phyloP scores from a whole-genome alignment of 108 stramenopile genomes.

The Asterionellopsis glacialis region DNA sequence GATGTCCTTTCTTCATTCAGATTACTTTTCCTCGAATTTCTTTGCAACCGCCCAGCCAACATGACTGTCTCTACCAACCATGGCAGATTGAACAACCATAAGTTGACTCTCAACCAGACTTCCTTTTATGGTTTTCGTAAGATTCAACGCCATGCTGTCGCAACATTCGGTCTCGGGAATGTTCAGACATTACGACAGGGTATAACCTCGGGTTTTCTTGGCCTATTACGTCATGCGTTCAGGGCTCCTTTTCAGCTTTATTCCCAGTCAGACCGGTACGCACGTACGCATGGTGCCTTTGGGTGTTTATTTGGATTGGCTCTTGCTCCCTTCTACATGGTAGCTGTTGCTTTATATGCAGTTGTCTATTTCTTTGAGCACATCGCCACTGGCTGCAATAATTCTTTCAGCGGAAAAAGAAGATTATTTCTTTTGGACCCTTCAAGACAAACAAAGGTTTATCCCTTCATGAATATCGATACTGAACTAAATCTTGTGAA shows the following conservation, averaged over 20 bases:
- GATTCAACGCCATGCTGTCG: conserved; percentile 9
- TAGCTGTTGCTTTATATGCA: conserved; percentile 14
- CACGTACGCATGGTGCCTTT: conserved; percentile 34
- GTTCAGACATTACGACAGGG: conserved; percentile 11
- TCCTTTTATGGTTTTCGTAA: too few relatives aligned
- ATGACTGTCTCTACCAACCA: too few relatives aligned
- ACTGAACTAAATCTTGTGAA: conserved; percentile 9
- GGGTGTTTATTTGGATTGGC: conserved; percentile 52
- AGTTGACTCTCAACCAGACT: too few relatives aligned
- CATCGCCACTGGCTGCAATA: conserved; percentile 24
- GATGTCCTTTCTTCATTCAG: too few relatives aligned
- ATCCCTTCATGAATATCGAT: conserved; percentile 19
- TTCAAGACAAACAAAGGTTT: conserved; percentile 16
- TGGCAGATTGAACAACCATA: too few relatives aligned
- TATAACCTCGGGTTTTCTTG: conserved; percentile 8
- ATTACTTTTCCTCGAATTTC: too few relatives aligned
- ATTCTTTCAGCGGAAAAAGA: conserved; percentile 32
- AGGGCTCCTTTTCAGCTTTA: conserved; percentile 11
- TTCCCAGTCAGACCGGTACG: conserved; percentile 32
- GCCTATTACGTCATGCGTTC: conserved; percentile 17
- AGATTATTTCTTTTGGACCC: conserved; percentile 37
- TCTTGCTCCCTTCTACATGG: conserved; percentile 28
- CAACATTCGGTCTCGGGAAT: conserved; percentile 32
- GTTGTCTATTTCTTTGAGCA: conserved; percentile 41
- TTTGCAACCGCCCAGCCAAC: too few relatives aligned